Evolutionary conservation across 2,329 filamentous ascomycete species (phyloP), one percentile per base, ranked within the genome.

Genomic region (Colletotrichum sp.): DNA sequence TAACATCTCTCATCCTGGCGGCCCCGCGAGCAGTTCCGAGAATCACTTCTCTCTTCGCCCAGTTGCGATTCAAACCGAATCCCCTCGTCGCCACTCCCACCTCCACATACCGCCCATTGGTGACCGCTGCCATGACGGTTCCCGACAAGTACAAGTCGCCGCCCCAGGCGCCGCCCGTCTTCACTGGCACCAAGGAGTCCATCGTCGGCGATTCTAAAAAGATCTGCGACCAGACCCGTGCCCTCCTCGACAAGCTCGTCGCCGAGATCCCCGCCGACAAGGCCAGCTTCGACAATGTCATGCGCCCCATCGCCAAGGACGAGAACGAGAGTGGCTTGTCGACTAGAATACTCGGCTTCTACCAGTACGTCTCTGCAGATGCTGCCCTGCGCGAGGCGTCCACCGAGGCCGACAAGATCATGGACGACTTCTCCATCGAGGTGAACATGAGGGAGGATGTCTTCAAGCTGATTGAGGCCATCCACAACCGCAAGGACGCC

Each of bases 371-470:
- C 5, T 95, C 93, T 22, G 90, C 89, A 1, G 89, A 95, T 80
- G 89, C 90, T 77, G 89, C 88, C 70, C 87, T 97, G 62, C 91
- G 95, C 43, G 92, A 95, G 85, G 94, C 94, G 16, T 95, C 93
- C 4, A 94, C 92, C 76, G 92, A 96, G 82, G 93, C 94, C 0
- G 93, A 95, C 82, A 93, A 93, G 85, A 86, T 95, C 76, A 91
- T 95, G 86, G 91, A 94, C 80, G 93, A 96, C 78, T 96, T 95
- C 80, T 86, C 88, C 70, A 96, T 96, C 78, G 95, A 97, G 85
- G 91, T 92, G 71, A 91, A 89, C 80, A 96, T 96, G 94, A 91
- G 95, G 69, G 94, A 96, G 85, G 95, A 97, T 79, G 90, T 96
- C 75, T 97, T 94, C 88, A 87, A 88, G 80, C 86, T 93, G 5